These are phyloP conservation scores for Pisolithus microcarpus DNA, from an alignment of 768 basidiomycete species.

Conservation along the genomic window DNA sequence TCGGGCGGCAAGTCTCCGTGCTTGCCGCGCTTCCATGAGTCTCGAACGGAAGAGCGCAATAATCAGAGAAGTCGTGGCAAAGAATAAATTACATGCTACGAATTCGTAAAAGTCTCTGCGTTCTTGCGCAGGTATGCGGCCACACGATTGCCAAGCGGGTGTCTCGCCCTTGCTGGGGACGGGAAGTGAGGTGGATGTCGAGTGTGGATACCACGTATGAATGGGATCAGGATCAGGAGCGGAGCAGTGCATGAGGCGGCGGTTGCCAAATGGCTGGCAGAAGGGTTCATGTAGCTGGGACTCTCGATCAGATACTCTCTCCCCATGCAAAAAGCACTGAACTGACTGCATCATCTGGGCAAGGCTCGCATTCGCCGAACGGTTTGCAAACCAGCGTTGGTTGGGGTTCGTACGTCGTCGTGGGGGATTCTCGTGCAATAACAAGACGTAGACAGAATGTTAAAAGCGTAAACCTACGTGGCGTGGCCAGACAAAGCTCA, in stretches of 20 bases:
- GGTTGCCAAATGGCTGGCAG: slow-evolving; percentile 94
- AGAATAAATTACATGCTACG: slow-evolving; percentile 71
- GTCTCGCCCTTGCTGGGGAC: slow-evolving; percentile 40
- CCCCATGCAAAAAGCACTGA: slow-evolving; percentile 1
- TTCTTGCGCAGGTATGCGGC: slow-evolving; percentile 73
- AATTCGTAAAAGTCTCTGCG: slow-evolving; percentile 89
- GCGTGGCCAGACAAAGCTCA: too few relatives aligned
- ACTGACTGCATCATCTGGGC: slow-evolving; percentile 56
- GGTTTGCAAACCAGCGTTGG: slow-evolving; percentile 37
- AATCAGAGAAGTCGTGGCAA: slow-evolving; percentile 57
- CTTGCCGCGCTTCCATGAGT: slow-evolving; percentile 64
- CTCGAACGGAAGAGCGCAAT: slow-evolving; percentile 65
- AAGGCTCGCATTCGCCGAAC: slow-evolving; percentile 54
- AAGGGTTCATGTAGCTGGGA: slow-evolving; percentile 75
- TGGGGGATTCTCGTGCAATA: slow-evolving; percentile 5
- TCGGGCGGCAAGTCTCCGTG: slow-evolving; percentile 75
- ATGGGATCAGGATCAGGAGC: slow-evolving; percentile 16
- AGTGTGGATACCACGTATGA: slow-evolving; percentile 11
- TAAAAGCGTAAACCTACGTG: slow-evolving; percentile 10
- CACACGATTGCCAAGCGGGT: slow-evolving; percentile 90
- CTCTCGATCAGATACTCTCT: slow-evolving; percentile 1
- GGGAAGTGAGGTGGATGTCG: slow-evolving; percentile 9
- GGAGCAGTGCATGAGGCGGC: slow-evolving; percentile 79
- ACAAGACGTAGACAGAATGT: slow-evolving; percentile 1
- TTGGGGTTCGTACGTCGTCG: neutral